Percentiles rank a stretch among this genome's conserved stretches.
These are phyloP conservation scores for Plasmodium coatneyi DNA, from an alignment of 169 alveolate species.

Conservation along the genomic window DNA sequence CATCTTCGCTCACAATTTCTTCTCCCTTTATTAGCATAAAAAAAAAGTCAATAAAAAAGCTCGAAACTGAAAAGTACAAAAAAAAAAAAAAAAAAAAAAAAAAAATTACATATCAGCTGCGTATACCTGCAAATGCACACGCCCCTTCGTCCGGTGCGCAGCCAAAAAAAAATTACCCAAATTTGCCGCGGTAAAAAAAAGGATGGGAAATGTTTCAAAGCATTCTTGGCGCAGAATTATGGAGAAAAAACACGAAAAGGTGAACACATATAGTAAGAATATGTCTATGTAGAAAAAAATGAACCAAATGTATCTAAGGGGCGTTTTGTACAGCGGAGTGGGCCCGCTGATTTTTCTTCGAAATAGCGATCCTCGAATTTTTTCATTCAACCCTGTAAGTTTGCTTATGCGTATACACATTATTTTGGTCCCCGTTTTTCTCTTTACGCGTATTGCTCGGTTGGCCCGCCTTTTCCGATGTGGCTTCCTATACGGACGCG, in stretches of 20 bases:
- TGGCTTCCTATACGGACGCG: not conserved
- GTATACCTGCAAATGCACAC: not conserved
- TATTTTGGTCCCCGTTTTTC: not conserved
- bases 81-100: not conserved
- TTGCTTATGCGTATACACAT: slow-evolving; percentile 9
- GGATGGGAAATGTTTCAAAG: slow-evolving; percentile 34
- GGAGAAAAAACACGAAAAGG: slow-evolving; percentile 37
- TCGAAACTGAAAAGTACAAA: slow-evolving; percentile 22
- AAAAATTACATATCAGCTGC: not conserved
- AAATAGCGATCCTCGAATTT: slow-evolving; percentile 36
- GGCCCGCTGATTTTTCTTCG: slow-evolving; percentile 73
- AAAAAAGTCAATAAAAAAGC: slow-evolving; percentile 54
- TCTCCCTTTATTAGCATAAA: slow-evolving; percentile 44
- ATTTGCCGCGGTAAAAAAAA: slow-evolving; percentile 31
- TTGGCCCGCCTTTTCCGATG: not conserved
- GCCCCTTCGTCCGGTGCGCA: not conserved
- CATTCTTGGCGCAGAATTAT: slow-evolving; percentile 50
- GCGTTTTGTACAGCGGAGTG: slow-evolving; percentile 69
- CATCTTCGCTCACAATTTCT: slow-evolving; percentile 72
- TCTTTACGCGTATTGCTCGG: not conserved
- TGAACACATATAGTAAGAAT: slow-evolving; percentile 38
- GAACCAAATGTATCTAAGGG: slow-evolving; percentile 60
- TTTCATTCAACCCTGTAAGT: slow-evolving; percentile 33
- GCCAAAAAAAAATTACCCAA: slow-evolving; percentile 9
- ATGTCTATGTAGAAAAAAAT: slow-evolving; percentile 61